Evolutionary conservation across 2,329 filamentous ascomycete genomes (phyloP).

Genomic region (Mycosphaerella arachidis): DNA sequence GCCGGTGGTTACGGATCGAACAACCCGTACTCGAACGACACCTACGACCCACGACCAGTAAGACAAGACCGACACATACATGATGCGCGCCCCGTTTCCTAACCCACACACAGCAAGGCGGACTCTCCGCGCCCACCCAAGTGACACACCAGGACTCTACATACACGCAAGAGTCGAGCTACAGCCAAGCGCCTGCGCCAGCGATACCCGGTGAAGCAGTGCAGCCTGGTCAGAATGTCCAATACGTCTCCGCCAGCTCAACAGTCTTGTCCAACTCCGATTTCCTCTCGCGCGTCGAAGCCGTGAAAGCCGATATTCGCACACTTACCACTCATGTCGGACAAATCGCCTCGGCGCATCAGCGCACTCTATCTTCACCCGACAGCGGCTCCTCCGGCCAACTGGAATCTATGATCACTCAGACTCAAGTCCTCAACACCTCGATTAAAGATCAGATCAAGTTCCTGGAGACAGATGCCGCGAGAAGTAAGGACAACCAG

Average conservation of each 20-base stretch:
- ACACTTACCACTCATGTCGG: slow-evolving; percentile 63
- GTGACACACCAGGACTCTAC: slow-evolving; percentile 6
- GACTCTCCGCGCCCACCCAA: not conserved
- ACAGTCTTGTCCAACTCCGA: slow-evolving; percentile 57
- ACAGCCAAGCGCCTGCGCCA: slow-evolving; percentile 11
- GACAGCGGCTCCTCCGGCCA: slow-evolving; percentile 51
- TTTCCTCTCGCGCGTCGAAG: slow-evolving; percentile 64
- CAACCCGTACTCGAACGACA: slow-evolving; percentile 31
- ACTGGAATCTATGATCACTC: slow-evolving; percentile 62
- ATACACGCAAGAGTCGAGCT: slow-evolving; percentile 4
- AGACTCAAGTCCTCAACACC: slow-evolving; percentile 70
- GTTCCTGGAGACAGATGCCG: slow-evolving; percentile 65
- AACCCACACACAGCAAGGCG: slow-evolving; percentile 1
- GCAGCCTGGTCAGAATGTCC: slow-evolving; percentile 46
- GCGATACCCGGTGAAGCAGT: slow-evolving; percentile 42
- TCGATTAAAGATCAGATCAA: slow-evolving; percentile 76
- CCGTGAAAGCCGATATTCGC: slow-evolving; percentile 63
- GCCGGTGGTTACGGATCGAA: slow-evolving; percentile 31
- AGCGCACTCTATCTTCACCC: slow-evolving; percentile 64
- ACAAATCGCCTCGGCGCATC: slow-evolving; percentile 64
- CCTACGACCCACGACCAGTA: slow-evolving; percentile 33
- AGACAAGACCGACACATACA: not conserved
- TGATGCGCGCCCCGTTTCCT: not conserved
- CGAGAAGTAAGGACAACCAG: slow-evolving; percentile 58
- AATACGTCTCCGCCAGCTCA: slow-evolving; percentile 41